A percentile compares a stretch with the other conserved stretches of the same genome.
These are phyloP conservation scores for Moelleriella libera DNA, from an alignment of 2,329 filamentous ascomycete species.

Conservation along the genomic window DNA sequence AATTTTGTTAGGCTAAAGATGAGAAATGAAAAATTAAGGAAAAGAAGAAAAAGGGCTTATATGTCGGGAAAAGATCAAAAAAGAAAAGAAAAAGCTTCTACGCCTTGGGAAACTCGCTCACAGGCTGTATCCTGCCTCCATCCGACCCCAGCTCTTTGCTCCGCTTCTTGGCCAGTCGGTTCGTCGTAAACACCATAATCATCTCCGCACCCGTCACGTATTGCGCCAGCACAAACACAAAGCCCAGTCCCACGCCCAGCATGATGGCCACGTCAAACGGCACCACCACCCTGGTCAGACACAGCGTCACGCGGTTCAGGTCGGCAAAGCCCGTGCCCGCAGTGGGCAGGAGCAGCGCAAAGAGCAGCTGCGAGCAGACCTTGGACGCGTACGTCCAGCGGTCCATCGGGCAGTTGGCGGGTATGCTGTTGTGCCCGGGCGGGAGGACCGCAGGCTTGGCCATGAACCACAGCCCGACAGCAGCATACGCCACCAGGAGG, in stretches of 20 bases:
- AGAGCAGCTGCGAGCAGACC: conserved; percentile 13
- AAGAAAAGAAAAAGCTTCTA: too few species aligned
- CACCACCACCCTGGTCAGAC: conserved; percentile 12
- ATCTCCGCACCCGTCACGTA: conserved; percentile 10
- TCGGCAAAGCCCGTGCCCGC: conserved; percentile 14
- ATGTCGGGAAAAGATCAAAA: too few species aligned
- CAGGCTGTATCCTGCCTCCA: background rate
- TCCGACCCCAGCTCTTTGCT: background rate
- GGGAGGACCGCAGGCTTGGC: conserved; percentile 7
- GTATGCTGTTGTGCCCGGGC: background rate
- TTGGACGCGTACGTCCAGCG: conserved; percentile 4
- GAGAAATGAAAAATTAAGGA: too few species aligned
- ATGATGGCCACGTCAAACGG: conserved; percentile 12
- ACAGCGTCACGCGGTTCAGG: conserved; percentile 12
- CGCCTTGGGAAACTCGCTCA: too few species aligned
- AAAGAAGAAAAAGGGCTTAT: too few species aligned
- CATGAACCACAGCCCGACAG: conserved; percentile 11
- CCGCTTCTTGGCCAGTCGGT: background rate
- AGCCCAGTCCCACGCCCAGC: conserved; percentile 11
- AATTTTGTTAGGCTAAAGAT: too few species aligned
- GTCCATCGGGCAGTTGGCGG: background rate
- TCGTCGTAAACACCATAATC: conserved; percentile 4
- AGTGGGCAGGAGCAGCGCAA: conserved; percentile 10
- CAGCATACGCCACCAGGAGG: conserved; percentile 10
- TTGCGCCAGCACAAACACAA: conserved; percentile 10